Conservation (phyloP, 1,139 yeast genomes). For the Geotrichum cucujoidarum region DNA sequence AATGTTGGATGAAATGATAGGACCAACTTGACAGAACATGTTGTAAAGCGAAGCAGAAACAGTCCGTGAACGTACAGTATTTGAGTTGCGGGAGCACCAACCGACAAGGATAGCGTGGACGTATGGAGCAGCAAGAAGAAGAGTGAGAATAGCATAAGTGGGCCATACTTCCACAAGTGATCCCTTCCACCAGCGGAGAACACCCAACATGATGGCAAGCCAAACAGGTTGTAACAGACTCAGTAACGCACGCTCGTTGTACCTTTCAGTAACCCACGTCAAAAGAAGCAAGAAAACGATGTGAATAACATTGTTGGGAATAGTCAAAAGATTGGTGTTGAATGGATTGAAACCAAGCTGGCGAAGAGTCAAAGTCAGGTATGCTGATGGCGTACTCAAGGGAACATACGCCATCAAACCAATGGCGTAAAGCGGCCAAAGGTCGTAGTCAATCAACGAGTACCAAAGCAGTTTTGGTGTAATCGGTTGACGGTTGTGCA, state of each 20-base stretch:
- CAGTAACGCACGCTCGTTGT: conserved; percentile 41
- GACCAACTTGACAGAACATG: conserved; percentile 55
- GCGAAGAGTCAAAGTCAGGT: conserved; percentile 49
- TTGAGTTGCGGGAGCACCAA: conserved; percentile 59
- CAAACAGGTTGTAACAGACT: conserved; percentile 31
- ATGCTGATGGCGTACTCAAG: conserved; percentile 40
- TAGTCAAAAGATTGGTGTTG: conserved; percentile 49
- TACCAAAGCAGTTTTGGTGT: conserved; percentile 39
- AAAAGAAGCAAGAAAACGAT: conserved; percentile 39
- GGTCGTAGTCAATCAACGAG: conserved; percentile 48
- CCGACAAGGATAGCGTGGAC: conserved; percentile 53
- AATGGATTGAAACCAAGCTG: conserved; percentile 54
- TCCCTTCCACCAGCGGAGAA: conserved; percentile 50
- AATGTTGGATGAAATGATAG: conserved; percentile 49
- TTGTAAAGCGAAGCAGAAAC: conserved; percentile 59
- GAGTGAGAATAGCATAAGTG: conserved; percentile 45
- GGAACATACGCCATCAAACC: conserved; percentile 46
- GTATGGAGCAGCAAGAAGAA: conserved; percentile 43
- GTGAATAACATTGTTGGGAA: conserved; percentile 45
- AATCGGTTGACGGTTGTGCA: conserved; percentile 60
- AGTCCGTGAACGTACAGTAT: conserved; percentile 55
- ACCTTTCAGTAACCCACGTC: conserved; percentile 41
- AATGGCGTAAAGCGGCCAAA: conserved; percentile 54
- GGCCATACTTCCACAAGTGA: conserved; percentile 46
- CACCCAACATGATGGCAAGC: conserved; percentile 41